Percentiles rank a stretch among this genome's conserved stretches.
Conservation (phyloP, 75 land plant species). For the Chamaecyparis obtusa region DNA sequence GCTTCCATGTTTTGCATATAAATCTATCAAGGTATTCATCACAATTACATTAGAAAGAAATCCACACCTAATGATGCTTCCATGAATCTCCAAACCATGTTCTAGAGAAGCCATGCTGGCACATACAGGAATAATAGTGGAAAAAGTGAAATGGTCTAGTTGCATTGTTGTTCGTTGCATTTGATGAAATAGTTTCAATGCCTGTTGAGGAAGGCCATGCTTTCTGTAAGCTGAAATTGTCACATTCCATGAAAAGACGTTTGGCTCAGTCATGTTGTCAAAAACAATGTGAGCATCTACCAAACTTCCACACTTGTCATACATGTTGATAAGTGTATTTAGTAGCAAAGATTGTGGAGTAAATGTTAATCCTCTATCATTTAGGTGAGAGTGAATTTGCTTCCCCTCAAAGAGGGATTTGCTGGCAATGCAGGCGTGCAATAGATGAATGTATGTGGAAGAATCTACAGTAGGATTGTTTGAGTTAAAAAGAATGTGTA, state of each 20-base stretch:
- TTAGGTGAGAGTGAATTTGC: constrained; percentile 22
- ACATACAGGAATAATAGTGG: constrained; percentile 40
- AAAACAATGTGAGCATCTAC: constrained; percentile 18
- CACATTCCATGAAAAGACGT: constrained; percentile 54
- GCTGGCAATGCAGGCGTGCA: neutral
- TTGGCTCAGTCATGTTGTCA: constrained; percentile 13
- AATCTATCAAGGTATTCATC: constrained; percentile 48
- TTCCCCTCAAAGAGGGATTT: constrained; percentile 9
- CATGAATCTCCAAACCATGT: constrained; percentile 41
- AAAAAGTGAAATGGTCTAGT: constrained; percentile 41
- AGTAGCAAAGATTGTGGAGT: neutral
- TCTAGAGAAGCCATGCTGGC: constrained; percentile 35
- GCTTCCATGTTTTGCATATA: constrained; percentile 66
- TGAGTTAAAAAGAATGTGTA: too few relatives aligned
- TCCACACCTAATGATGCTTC: constrained; percentile 19
- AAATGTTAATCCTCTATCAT: neutral
- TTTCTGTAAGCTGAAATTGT: constrained; percentile 43
- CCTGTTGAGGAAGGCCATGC: too few relatives aligned
- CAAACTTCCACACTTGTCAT: constrained; percentile 24
- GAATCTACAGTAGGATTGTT: neutral
- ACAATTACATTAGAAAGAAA: constrained; percentile 30
- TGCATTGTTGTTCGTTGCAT: constrained; percentile 35
- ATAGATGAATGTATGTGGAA: neutral
- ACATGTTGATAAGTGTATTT: constrained; percentile 23
- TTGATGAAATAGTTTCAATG: constrained; percentile 42